Evolutionary conservation across 768 basidiomycete species (phyloP).

Genomic region (Dentipellis sp.): DNA sequence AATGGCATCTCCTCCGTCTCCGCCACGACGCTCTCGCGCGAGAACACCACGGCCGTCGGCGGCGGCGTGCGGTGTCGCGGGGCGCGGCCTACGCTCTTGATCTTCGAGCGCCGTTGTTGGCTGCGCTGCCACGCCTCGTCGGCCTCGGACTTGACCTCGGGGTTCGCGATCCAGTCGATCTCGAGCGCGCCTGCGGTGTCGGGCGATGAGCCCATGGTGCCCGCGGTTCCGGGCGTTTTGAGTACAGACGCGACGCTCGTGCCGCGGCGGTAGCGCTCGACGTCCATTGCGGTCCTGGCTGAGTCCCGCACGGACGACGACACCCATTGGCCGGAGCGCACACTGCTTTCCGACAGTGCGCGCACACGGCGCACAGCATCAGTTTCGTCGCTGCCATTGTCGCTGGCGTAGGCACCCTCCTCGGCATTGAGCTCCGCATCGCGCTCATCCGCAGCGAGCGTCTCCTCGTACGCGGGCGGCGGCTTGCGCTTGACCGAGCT

Average conservation of each 20-base stretch:
- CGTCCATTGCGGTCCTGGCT: background rate
- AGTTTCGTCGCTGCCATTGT: background rate
- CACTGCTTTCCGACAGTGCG: background rate
- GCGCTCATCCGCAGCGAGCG: background rate
- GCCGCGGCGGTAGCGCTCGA: background rate
- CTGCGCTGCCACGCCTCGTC: background rate
- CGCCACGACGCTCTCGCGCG: constrained; percentile 6
- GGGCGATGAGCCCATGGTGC: background rate
- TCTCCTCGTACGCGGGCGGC: background rate
- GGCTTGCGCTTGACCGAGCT: background rate
- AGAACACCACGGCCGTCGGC: background rate
- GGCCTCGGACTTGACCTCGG: background rate
- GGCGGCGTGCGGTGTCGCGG: constrained; percentile 3
- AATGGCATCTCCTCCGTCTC: background rate
- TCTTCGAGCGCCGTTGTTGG: background rate
- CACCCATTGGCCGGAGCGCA: background rate
- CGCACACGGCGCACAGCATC: background rate
- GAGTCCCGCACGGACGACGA: background rate
- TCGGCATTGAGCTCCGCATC: background rate
- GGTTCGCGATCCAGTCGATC: constrained; percentile 9
- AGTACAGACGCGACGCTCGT: background rate
- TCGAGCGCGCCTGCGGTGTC: background rate
- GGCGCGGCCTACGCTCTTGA: constrained; percentile 3
- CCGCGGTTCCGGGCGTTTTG: background rate
- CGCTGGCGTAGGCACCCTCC: background rate